phyloP scores from a whole-genome alignment of 768 basidiomycete species.

The Leccinellum albellum region DNA sequence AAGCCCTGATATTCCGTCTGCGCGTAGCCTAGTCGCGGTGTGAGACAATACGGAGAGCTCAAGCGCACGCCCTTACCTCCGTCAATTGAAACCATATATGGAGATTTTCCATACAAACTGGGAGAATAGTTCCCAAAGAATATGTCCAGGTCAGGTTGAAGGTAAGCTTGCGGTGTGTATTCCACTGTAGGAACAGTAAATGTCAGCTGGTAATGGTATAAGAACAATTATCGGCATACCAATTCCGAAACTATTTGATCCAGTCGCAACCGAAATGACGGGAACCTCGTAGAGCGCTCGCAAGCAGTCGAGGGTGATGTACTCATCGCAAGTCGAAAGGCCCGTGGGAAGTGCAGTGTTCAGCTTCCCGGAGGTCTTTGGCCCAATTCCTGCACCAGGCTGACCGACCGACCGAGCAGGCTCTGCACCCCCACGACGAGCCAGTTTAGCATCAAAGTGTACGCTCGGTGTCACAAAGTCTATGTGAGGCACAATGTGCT shows the following conservation, averaged over 20 bases:
- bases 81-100: slow-evolving; percentile 29
- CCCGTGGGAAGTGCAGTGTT: slow-evolving; percentile 2
- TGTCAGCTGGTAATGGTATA: background rate
- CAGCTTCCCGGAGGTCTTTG: slow-evolving; percentile 20
- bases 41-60: background rate
- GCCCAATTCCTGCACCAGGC: slow-evolving; percentile 12
- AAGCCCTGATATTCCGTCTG: slow-evolving; percentile 26
- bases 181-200: slow-evolving; percentile 19
- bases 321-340: slow-evolving; percentile 24
- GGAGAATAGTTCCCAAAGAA: slow-evolving; percentile 29
- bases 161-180: slow-evolving; percentile 31
- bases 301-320: slow-evolving; percentile 31
- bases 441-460: slow-evolving; percentile 29
- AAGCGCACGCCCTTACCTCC: slow-evolving; percentile 24
- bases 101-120: slow-evolving; percentile 21
- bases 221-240: slow-evolving; percentile 10
- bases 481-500: slow-evolving; percentile 30
- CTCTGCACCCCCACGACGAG: slow-evolving; percentile 8
- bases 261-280: slow-evolving; percentile 12
- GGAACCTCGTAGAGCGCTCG: slow-evolving; percentile 26
- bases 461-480: slow-evolving; percentile 34
- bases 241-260: slow-evolving; percentile 28
- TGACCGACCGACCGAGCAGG: slow-evolving; percentile 12
- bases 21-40: background rate
- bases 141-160: slow-evolving; percentile 26